A percentile compares a stretch with the other conserved stretches of the same genome.
These are phyloP conservation scores for Boletus coccyginus DNA, from an alignment of 768 basidiomycete species.

Conservation along the genomic window DNA sequence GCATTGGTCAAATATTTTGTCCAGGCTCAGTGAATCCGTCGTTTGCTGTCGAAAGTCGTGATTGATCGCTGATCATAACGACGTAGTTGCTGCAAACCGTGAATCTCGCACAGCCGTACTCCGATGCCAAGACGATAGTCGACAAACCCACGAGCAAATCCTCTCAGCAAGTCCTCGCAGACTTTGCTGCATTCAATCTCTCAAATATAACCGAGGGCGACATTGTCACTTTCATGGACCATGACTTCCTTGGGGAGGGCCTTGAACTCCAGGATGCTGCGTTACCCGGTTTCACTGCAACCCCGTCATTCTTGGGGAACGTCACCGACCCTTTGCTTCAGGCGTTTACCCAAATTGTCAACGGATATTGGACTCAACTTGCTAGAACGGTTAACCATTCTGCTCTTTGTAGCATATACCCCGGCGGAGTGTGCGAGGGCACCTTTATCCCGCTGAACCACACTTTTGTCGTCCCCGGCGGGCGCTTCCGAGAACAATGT, in stretches of 20 bases:
- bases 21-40: constrained; percentile 59
- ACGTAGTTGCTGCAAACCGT: constrained; percentile 78
- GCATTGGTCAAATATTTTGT: constrained; percentile 75
- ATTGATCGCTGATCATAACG: background rate
- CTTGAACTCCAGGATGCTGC: constrained; percentile 67
- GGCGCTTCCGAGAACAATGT: constrained; percentile 84
- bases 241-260: constrained; percentile 82
- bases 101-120: constrained; percentile 69
- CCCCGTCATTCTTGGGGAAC: constrained; percentile 67
- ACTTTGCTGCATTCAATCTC: constrained; percentile 48
- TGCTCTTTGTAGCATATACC: constrained; percentile 53
- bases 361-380: constrained; percentile 82
- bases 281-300: constrained; percentile 58
- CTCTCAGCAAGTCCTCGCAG: constrained; percentile 62
- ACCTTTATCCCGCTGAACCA: constrained; percentile 87
- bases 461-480: constrained; percentile 88
- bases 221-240: constrained; percentile 67
- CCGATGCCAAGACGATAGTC: constrained; percentile 86
- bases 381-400: constrained; percentile 72
- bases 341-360: constrained; percentile 76
- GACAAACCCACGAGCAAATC: constrained; percentile 81
- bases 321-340: constrained; percentile 66
- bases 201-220: constrained; percentile 55
- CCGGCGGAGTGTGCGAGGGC: constrained; percentile 65
- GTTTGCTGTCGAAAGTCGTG: too few relatives aligned